These are phyloP conservation scores for Takashimella tepidaria DNA, from an alignment of 1,284 basidiomycete genomes.

Conservation along the genomic window DNA sequence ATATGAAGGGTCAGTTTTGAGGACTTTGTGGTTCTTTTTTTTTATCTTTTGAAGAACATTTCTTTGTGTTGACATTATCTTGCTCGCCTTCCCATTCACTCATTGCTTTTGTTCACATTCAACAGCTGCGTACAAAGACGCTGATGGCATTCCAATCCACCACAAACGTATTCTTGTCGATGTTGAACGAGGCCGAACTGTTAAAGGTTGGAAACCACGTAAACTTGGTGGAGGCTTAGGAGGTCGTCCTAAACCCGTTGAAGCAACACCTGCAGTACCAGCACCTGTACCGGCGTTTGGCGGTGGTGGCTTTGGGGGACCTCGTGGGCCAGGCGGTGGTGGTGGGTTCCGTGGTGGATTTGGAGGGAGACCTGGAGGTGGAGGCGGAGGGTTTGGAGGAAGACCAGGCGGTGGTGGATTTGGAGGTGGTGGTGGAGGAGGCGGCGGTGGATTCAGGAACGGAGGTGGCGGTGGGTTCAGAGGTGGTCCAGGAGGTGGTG, in stretches of 20 bases:
- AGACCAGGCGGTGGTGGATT: conserved; percentile 12
- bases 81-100: background rate
- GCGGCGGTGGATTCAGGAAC: conserved; percentile 20
- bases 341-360: conserved; percentile 19
- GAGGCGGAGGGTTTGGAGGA: conserved; percentile 17
- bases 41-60: background rate
- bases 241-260: conserved; percentile 79
- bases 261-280: conserved; percentile 44
- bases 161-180: conserved; percentile 94
- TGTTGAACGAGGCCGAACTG: conserved; percentile 95
- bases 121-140: conserved; percentile 96
- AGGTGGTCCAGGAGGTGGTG: conserved; percentile 47
- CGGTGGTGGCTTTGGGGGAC: conserved; percentile 23
- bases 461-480: conserved; percentile 9
- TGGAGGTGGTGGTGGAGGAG: conserved; percentile 22
- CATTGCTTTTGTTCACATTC: background rate
- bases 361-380: conserved; percentile 12
- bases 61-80: background rate
- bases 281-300: conserved; percentile 5
- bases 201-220: conserved; percentile 96
- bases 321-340: conserved; percentile 26
- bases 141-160: conserved; percentile 93
- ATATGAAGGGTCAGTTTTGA: conserved; percentile 82
- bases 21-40: no score
- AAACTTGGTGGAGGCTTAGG: conserved; percentile 92